Base-by-base conservation (phyloP, 2,329 filamentous ascomycete genomes). In the Penicillium sp. region DNA sequence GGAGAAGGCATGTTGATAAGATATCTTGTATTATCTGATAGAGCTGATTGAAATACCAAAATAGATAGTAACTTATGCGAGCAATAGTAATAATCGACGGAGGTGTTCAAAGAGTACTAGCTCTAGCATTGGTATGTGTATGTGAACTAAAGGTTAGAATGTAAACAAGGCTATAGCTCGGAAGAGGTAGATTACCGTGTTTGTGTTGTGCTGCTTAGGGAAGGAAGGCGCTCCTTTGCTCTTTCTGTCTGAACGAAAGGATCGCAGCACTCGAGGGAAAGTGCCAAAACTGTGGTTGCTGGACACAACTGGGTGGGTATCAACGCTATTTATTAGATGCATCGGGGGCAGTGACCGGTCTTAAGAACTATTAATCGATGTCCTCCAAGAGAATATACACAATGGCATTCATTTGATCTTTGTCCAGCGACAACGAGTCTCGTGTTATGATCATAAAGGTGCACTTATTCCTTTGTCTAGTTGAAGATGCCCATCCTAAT, bases 341-440 rank as follows among this genome's bases (percentile, higher is more conserved):
- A 32, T 45, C 3, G 21, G 28, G 26, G 34, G 28, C 15, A 21
- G 24, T 19, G 19, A n/a, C 34, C 24, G 4, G 7, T 9, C 2
- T 15, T 41, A 15, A 13, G 10, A 9, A 17, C 10, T 22, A 24
- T 21, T 4, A 24, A 32, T 40, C 19, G 26, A 32, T n/a, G 5
- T 32, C 22, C 9, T 31, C 15, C 8, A 17, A 19, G n/a, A 9
- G 15, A 26, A 24, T n/a, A 7, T 13, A 13, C 4, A 46, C 44
- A 46, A 46, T 46, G 44, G 34, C 15, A 46, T 46, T 40, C 19
- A 29, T 46, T 21, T 24, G 6, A 17, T 24, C 44, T 46, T 46
- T 46, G 44, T 46, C 22, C 3, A 4, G 1, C 3, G 9, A 40
- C 19, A 46, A 46, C 34, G 44, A 46, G 34, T 17, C 15, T 24